Evolutionary conservation across 106 monocot species (phyloP), one percentile per base, ranked within the genome.

Genomic region (Narthecium ossifragum): DNA sequence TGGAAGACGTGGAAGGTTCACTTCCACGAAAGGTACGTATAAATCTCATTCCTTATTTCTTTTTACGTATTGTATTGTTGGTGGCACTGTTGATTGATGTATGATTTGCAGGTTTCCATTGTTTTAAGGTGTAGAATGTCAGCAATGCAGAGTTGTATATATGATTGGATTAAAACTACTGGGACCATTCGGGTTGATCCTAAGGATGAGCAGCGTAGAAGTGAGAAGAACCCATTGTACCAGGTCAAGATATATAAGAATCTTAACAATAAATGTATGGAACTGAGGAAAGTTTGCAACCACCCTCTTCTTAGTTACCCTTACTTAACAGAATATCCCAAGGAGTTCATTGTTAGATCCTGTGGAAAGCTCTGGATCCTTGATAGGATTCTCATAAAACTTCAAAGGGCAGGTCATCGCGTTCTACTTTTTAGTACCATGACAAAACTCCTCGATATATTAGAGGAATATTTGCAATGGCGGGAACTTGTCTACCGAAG

Each of bases 231-330:
- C 65, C 86, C 96, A 17, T 61, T 55, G 67, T 96, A 96, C 61
- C 90, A 96, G 71, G 56, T 65, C 25, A 86, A 84, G 78, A 76
- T 70, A 58, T 90, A 81, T 68, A 96, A 72, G 68, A 90, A 90
- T 77, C 86, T 96, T 34, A 96, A 86, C 46, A 96, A 96, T 59
- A 96, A 90, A 70, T 96, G 96, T 45, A 96, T 90, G 90, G 96
- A 96, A 78, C 63, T 96, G 67, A 77, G 96, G 8, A 96, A 96
- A 66, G 81, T 77, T 20, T 96, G 96, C 66, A 96, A 96, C 41
- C 96, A 96, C 69, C 96, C 96, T 55, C 54, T 96, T 47, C 80
- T 96, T 14, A 86, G 76, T 58, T 96, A 96, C 54, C 96, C 96
- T 56, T 86, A 78, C 65, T 81, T 78, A 25, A 81, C 46, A 53